Base-by-base conservation (phyloP, 1,284 basidiomycete species). In the Marasmius tenuissimus region DNA sequence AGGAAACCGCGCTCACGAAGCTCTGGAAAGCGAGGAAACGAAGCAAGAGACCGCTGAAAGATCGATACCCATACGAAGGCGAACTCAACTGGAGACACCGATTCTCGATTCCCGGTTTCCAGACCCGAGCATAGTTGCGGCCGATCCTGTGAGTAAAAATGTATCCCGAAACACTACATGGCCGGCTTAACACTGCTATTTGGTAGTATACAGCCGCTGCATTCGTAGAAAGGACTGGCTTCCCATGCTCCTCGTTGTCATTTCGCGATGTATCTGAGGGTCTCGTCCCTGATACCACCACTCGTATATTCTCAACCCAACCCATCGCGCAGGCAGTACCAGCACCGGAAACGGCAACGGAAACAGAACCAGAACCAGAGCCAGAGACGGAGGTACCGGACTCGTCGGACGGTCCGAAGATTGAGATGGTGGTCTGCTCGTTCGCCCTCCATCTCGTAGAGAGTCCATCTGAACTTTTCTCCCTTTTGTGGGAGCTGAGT, bases 401-500 rank as follows among this genome's bases (percentile, higher is more conserved):
- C n/a, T n/a, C n/a, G n/a, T n/a, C n/a, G n/a, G 51, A 34, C 10
- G 51, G 34, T n/a, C 35, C 34, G 22, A 53, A 37, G 35, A 72
- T 87, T 52, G 88, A 91, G 65, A 80, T 91, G 72, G 81, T 87
- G 16, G 73, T 91, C 33, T 89, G 88, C 67, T 90, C 88, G 1
- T 91, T 91, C 66, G 89, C 89, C 4, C 71, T 91, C 37, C 89
- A 92, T 70, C 84, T 92, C 35, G 73, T 91, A 48, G 83, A 85
- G 51, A 79, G 79, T 20, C 71, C 85, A 1, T 88, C 85, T 0
- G 84, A 86, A 61, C 75, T 92, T 16, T 91, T 86, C 68, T 77
- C 86, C 10, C 74, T 91, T 12, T 75, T 91, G 14, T 85, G 82
- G 75, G 85, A 87, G 67, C 71, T 91, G 40, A 86, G 85, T 63